phyloP scores from a whole-genome alignment of 1,284 basidiomycete genomes.

The Baeospora myosura region DNA sequence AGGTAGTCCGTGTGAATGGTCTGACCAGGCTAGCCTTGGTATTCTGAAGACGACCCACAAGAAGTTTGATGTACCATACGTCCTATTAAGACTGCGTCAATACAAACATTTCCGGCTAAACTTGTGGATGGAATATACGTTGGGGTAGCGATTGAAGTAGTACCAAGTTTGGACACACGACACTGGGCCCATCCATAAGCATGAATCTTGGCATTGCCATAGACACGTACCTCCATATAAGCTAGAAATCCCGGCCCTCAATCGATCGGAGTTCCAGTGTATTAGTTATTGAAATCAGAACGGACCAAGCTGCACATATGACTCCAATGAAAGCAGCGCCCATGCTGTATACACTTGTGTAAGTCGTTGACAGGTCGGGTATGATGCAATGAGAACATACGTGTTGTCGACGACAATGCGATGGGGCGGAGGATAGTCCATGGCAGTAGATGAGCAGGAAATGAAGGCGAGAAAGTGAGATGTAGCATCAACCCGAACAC shows the following conservation, averaged over 20 bases:
- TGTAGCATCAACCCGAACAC: background rate
- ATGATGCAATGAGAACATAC: slow-evolving; percentile 14
- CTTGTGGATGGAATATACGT: slow-evolving; percentile 19
- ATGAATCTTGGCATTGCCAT: background rate
- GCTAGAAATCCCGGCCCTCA: slow-evolving; percentile 18
- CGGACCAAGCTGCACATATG: slow-evolving; percentile 39
- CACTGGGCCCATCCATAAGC: slow-evolving; percentile 22
- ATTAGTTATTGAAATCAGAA: too few relatives aligned
- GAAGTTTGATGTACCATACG: slow-evolving; percentile 40
- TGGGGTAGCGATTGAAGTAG: slow-evolving; percentile 41
- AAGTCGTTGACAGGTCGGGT: background rate
- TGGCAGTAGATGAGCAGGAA: background rate
- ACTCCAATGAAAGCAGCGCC: slow-evolving; percentile 43
- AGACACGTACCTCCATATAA: slow-evolving; percentile 38
- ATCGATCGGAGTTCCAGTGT: slow-evolving; percentile 1
- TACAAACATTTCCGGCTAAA: background rate
- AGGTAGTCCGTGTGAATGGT: background rate
- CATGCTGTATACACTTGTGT: slow-evolving; percentile 25
- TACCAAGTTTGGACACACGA: slow-evolving; percentile 50
- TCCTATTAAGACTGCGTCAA: slow-evolving; percentile 23
- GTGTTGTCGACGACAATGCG: slow-evolving; percentile 21
- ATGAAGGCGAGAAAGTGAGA: background rate
- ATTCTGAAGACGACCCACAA: slow-evolving; percentile 25
- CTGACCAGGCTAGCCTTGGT: background rate
- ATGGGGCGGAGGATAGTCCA: background rate